Evolutionary conservation across 441 rosid genomes (phyloP), one percentile per base, ranked within the genome.

Genomic region (Caryocar brasiliense): DNA sequence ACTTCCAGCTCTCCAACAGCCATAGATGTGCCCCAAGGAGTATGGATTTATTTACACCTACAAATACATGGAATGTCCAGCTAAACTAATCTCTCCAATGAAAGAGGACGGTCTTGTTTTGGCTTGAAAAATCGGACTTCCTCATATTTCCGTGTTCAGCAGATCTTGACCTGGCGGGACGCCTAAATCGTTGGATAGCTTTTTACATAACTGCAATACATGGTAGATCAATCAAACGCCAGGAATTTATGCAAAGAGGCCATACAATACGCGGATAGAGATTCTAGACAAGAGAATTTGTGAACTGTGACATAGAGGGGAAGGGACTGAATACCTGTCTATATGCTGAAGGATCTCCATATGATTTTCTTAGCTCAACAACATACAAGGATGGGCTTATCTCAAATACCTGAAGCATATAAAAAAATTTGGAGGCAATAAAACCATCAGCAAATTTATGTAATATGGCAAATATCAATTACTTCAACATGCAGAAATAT

Each of bases 161-260:
- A 74, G 60, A 46, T 48, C 76, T 12, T 40, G 45, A 23, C 63
- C 57, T 34, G 66, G 39, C 7, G 75, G 73, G 12, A 70, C 70
- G 25, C 95, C 93, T 25, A 92, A 72, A 29, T 82, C 94, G 47
- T 74, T 73, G 12, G 80, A 74, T 26, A 87, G 54, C 75, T 76
- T 88, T 66, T 70, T 69, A 57, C 91, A 88, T 61, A 92, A 67
- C 99, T 92, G 95, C 74, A 77, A n/a, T n/a, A n/a, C n/a, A n/a
- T n/a, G n/a, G n/a, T n/a, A n/a, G n/a, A n/a, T n/a, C n/a, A n/a
- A n/a, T n/a, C n/a, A n/a, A n/a, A n/a, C n/a, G n/a, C n/a, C n/a
- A n/a, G n/a, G n/a, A n/a, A n/a, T n/a, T n/a, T n/a, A n/a, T n/a
- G n/a, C n/a, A n/a, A n/a, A n/a, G n/a, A n/a, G n/a, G n/a, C n/a